Percentiles rank a stretch among this genome's conserved stretches.
phyloP scores from a whole-genome alignment of 2,329 filamentous ascomycete species.

The Neofusicoccum kwambonambiense region DNA sequence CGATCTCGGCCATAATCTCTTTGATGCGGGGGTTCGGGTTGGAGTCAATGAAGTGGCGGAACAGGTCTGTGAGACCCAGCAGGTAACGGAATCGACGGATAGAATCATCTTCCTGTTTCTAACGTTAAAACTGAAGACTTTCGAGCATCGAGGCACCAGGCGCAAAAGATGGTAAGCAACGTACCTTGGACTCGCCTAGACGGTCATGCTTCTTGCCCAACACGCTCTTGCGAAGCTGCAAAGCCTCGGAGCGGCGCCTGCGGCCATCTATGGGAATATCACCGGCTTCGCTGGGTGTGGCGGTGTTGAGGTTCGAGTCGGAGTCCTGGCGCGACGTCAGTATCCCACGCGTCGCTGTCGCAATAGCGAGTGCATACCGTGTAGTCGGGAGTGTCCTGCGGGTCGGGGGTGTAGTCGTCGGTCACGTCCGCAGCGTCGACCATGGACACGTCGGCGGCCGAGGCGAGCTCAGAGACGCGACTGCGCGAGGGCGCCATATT shows the following conservation, averaged over 20 bases:
- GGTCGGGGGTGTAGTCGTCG: conserved; percentile 39
- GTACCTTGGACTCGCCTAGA: conserved; percentile 87
- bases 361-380: conserved; percentile 43
- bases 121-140: neutral
- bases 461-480: conserved; percentile 31
- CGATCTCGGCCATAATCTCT: conserved; percentile 90
- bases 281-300: conserved; percentile 80
- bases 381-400: conserved; percentile 62
- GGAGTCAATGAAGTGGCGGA: conserved; percentile 97
- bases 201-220: conserved; percentile 94
- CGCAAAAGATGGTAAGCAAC: conserved; percentile 20
- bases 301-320: conserved; percentile 65
- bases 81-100: conserved; percentile 93
- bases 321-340: conserved; percentile 53
- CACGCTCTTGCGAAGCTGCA: conserved; percentile 85
- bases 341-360: conserved; percentile 1
- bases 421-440: conserved; percentile 38
- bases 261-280: conserved; percentile 73
- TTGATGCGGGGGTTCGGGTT: conserved; percentile 95
- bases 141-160: neutral
- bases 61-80: conserved; percentile 90
- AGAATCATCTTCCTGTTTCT: conserved; percentile 79
- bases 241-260: conserved; percentile 81
- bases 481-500: conserved; percentile 40
- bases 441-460: conserved; percentile 40